Conservation (phyloP, 768 basidiomycete genomes). For the Leccinum subtestaceum region DNA sequence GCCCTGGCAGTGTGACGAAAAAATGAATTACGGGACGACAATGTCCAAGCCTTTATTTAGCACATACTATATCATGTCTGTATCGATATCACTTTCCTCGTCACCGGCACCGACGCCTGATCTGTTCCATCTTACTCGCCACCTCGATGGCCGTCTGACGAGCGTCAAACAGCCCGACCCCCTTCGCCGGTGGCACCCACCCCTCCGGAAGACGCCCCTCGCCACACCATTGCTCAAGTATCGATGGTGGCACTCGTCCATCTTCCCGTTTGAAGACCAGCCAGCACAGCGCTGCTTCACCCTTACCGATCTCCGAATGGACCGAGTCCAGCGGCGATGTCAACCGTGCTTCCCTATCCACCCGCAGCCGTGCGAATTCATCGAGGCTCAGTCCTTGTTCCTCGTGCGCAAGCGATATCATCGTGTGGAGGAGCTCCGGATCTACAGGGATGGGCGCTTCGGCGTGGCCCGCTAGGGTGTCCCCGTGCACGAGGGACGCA, state of each 20-base stretch:
- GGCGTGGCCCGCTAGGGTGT: constrained; percentile 34
- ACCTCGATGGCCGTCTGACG: constrained; percentile 30
- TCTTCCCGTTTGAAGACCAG: constrained; percentile 37
- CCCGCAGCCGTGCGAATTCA: constrained; percentile 52
- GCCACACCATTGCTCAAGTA: constrained; percentile 52
- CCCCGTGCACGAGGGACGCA: constrained; percentile 56
- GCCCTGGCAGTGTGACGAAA: no score
- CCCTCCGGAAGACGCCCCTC: constrained; percentile 58
- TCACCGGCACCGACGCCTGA: constrained; percentile 12
- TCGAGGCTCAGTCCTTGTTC: constrained; percentile 41
- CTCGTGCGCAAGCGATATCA: constrained; percentile 22
- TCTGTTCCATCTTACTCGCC: constrained; percentile 26
- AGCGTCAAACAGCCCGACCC: constrained; percentile 29
- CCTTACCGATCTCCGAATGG: constrained; percentile 52
- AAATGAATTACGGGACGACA: constrained; percentile 1
- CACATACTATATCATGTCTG: not conserved
- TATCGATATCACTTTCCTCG: not conserved
- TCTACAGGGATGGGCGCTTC: constrained; percentile 45
- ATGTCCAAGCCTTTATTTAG: not conserved
- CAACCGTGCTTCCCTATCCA: constrained; percentile 38
- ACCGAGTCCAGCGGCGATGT: constrained; percentile 35
- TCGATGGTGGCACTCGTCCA: constrained; percentile 33
- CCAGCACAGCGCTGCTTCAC: constrained; percentile 58
- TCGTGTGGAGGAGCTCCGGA: constrained; percentile 34
- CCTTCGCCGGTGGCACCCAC: constrained; percentile 41